Base-by-base conservation (phyloP, 106 monocot species). In the Platanthera guangdongensis region DNA sequence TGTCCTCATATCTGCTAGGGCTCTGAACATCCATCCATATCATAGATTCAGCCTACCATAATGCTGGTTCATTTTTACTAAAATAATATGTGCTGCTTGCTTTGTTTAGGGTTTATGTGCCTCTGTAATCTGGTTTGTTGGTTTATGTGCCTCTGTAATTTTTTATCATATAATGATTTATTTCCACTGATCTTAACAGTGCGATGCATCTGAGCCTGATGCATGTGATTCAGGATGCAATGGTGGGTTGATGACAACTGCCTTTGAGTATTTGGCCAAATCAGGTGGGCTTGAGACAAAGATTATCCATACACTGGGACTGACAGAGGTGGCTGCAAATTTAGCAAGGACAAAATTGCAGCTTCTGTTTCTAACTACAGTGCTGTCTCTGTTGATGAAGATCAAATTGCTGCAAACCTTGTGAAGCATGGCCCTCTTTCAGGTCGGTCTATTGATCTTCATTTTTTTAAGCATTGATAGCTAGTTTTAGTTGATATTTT, bases 341-440 rank as follows among this genome's bases (percentile, higher is more conserved):
- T 95, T 78, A 84, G 89, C 76, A 89, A 92, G 80, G 81, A 81
- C 13, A 95, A 92, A 80, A 88, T 92, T 78, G 89, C 76, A 54
- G 88, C 91, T 48, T 86, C 91, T 19, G 91, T 94, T 50, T 70
- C 80, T 22, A 94, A 94, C 80, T 95, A 83, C 86, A 89, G 86
- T 77, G 89, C 83, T 55, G 87, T 95, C 18, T 86, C 95, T 13
- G 60, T 84, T 63, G 84, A 92, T 80, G 95, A 95, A 74, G 95
- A 90, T 82, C 95, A 95, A 54, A 90, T 95, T 73, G 87, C 89
- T 81, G 95, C 95, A 10, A 95, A 95, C 79, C 92, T 95, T 82
- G 88, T 95, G 72, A 88, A 90, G 50, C 80, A 92, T 72, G 95
- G 95, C 21, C 95, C 92, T 75, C 95, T 95, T 80, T 92, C 92